Evolutionary conservation across 768 basidiomycete genomes (phyloP).

Genomic region (Mycena pura): DNA sequence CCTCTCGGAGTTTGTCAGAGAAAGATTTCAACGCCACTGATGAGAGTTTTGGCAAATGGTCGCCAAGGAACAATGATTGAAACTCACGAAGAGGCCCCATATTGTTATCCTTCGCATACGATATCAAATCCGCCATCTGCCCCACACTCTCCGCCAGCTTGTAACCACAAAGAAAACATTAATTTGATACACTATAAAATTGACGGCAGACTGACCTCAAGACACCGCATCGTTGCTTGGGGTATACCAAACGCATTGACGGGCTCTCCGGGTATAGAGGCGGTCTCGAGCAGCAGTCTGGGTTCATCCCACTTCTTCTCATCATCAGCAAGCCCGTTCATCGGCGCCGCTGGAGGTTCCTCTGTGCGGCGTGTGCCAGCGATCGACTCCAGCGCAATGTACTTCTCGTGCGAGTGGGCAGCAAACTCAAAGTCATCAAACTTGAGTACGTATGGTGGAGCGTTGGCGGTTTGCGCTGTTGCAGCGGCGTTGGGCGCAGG

Average conservation of each 20-base stretch:
- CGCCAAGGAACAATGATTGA: conserved; percentile 25
- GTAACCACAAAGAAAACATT: conserved; percentile 16
- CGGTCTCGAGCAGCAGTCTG: conserved; percentile 61
- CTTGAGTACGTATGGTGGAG: conserved; percentile 51
- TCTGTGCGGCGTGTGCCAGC: conserved; percentile 54
- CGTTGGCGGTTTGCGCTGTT: conserved; percentile 25
- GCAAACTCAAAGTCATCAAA: conserved; percentile 81
- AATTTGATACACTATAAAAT: conserved; percentile 5
- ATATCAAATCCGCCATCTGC: conserved; percentile 80
- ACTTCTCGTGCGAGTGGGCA: conserved; percentile 76
- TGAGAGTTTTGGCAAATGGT: conserved; percentile 4
- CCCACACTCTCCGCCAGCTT: conserved; percentile 84
- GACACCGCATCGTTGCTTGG: conserved; percentile 87
- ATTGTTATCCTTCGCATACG: conserved; percentile 58
- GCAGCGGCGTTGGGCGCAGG: conserved; percentile 32
- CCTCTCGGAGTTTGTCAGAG: conserved; percentile 46
- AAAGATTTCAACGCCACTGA: conserved; percentile 52
- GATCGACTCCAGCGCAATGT: conserved; percentile 70
- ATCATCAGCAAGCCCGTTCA: conserved; percentile 45
- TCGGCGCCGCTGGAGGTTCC: conserved; percentile 29
- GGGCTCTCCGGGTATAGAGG: conserved; percentile 79
- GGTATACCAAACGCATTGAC: conserved; percentile 90
- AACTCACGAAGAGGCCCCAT: conserved; percentile 73
- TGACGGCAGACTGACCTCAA: conserved; percentile 61
- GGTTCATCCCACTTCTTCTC: conserved; percentile 75